Base-by-base conservation (phyloP, 208 protist genomes). In the Leishmania guyanensis region DNA sequence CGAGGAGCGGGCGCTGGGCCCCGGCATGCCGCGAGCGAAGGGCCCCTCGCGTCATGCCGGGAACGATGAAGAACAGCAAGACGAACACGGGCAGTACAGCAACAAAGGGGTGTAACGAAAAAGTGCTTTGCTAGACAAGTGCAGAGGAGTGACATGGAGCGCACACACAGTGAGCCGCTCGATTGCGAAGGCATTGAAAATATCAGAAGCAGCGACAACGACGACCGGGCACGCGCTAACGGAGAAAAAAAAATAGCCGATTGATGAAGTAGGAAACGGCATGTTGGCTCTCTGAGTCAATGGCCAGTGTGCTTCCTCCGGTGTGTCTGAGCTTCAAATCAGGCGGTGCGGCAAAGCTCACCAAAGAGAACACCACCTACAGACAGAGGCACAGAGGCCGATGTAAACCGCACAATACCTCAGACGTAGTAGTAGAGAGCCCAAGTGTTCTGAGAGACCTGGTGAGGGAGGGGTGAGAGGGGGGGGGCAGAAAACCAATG, bases 31-130 rank as follows among this genome's bases (percentile, higher is more conserved):
- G 43, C 43, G 43, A 46, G 43, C 43, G 43, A 46, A 46, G 43
- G 43, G 43, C 43, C 43, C 43, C 43, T 46, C 43, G 43, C 43
- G 43, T 46, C 43, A 46, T 46, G 39, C 39, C 43, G 4, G 43
- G 54, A 29, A 46, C 62, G 33, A 77, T 48, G 62, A 65, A 77
- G 51, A 77, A 54, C 14, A 51, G 20, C 14, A 84, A 58, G 50
- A 80, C 43, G 5, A 48, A 80, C 5, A 70, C 0, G n/a, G 20
- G 22, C 0, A 68, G 36, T 68, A 66, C 3, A 66, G 17, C 12
- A 6, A 66, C 5, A 39, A 36, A 29, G 26, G 26, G 26, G 26
- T 3, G 6, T 12, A 39, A 5, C 60, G 29, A 36, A 29, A 29
- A 66, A 66, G 60, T 3, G 5, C 36, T 39, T 39, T 36, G 60